phyloP scores from a whole-genome alignment of 495 filamentous ascomycete species.

The Hyaloscypha hepaticicola region DNA sequence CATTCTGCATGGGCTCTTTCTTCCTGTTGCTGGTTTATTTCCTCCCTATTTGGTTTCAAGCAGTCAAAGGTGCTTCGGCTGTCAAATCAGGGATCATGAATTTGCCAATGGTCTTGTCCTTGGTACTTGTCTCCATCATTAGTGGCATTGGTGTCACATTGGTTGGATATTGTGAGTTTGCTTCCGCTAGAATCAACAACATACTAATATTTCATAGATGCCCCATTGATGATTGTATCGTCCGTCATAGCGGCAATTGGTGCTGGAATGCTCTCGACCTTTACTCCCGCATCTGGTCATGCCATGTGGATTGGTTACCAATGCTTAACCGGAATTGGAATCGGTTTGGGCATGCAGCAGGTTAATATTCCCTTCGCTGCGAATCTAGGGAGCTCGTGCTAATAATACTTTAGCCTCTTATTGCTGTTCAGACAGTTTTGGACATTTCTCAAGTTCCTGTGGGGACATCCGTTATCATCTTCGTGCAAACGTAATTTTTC shows the following conservation, averaged over 20 bases:
- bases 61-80: constrained; percentile 57
- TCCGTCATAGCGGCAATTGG: constrained; percentile 46
- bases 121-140: constrained; percentile 35
- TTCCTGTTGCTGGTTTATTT: constrained; percentile 64
- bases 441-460: constrained; percentile 25
- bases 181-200: constrained; percentile 40
- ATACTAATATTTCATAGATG: constrained; percentile 7
- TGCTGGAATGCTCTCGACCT: constrained; percentile 33
- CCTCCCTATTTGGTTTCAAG: constrained; percentile 82
- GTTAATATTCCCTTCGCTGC: too few relatives aligned
- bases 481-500: constrained; percentile 36
- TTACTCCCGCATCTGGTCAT: constrained; percentile 14
- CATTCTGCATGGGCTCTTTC: constrained; percentile 51
- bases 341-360: constrained; percentile 32
- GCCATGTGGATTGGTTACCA: constrained; percentile 31
- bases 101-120: constrained; percentile 49
- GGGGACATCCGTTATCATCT: constrained; percentile 27
- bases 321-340: constrained; percentile 25
- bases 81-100: constrained; percentile 46
- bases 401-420: constrained; percentile 13
- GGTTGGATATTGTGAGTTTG: constrained; percentile 33
- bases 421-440: constrained; percentile 30
- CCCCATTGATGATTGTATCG: constrained; percentile 36
- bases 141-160: constrained; percentile 35
- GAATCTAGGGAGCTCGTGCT: too few relatives aligned